Base-by-base conservation (phyloP, 2,329 filamentous ascomycete genomes). In the Xylaria sp. region DNA sequence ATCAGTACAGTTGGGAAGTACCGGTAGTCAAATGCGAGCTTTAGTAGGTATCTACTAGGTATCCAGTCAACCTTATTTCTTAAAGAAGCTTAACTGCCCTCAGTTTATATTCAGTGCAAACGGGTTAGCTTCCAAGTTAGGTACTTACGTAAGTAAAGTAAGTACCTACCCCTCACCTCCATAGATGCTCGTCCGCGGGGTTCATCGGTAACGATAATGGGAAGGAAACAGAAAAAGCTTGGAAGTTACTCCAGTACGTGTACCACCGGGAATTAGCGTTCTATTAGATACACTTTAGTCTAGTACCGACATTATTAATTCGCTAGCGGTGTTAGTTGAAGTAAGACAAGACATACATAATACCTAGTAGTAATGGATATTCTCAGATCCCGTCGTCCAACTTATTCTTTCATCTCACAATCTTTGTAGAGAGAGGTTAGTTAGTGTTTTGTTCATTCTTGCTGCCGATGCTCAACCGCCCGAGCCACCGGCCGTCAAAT, bases 271-370 rank as follows among this genome's bases (percentile, higher is more conserved):
- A 36, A 33, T 55, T 55, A 55, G 28, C 52, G 52, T 48, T 31
- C 46, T 58, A 46, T 39, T 39, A 39, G 10, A 1, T 36, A 36
- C 33, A 36, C 33, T 36, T 10, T 36, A 36, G 10, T 36, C 33
- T 36, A 10, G 9, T 36, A 7, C 33, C 33, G 33, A 25, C 39
- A 58, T 58, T 58, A 58, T 28, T 58, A 58, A 58, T 58, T 43
- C 15, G 2, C 46, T 20, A 18, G 9, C 28, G 28, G 28, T 20
- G 18, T 23, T 20, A 20, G 46, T 48, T 48, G 46, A 9, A 23
- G 3, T 3, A 8, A 48, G 43, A 15, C 7, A n/a, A 48, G 43
- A 8, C 15, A 20, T 46, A 25, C 15, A 20, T 13, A 41, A 31
- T 52, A 23, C 20, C 23, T 31, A 51, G 48, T 52, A 52, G 49